Evolutionary conservation across 768 basidiomycete species (phyloP).

Genomic region (Cystofilobasidium capitatum): DNA sequence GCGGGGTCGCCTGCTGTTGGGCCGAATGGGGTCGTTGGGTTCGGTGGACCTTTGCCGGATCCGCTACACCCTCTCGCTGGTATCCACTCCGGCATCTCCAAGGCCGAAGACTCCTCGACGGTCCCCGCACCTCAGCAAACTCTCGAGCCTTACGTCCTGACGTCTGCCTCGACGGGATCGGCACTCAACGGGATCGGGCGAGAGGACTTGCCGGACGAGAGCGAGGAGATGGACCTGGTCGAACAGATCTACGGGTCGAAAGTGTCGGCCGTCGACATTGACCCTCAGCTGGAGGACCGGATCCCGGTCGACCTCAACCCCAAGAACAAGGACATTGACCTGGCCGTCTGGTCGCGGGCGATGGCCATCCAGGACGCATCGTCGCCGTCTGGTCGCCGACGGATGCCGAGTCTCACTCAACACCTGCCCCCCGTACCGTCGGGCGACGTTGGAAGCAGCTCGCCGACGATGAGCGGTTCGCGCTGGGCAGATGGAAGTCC

Average conservation of each 20-base stretch:
- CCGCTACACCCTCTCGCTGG: conserved; percentile 17
- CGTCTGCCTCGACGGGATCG: neutral
- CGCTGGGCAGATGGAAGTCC: neutral
- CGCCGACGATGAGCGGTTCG: neutral
- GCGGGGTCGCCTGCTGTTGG: neutral
- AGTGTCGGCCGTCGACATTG: conserved; percentile 19
- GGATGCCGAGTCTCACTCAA: neutral
- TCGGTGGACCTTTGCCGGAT: conserved; percentile 17
- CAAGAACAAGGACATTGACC: conserved; percentile 25
- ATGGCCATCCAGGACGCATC: conserved; percentile 3
- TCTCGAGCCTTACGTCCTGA: conserved; percentile 10
- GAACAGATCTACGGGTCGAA: conserved; percentile 79
- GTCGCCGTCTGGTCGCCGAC: neutral
- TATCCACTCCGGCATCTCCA: conserved; percentile 13
- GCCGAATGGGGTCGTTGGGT: conserved; percentile 10
- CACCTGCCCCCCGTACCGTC: conserved; percentile 5
- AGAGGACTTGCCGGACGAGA: conserved; percentile 35
- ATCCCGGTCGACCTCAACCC: conserved; percentile 15
- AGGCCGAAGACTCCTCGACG: neutral
- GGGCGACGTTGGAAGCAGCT: neutral
- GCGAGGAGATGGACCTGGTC: conserved; percentile 91
- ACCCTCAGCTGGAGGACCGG: conserved; percentile 7
- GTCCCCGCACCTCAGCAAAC: neutral
- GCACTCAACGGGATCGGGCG: neutral
- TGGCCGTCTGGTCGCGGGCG: conserved; percentile 22